Percentiles rank a stretch among this genome's conserved stretches.
Conservation (phyloP, 805 yeast genomes). For the Starmerella lactis-condensi region DNA sequence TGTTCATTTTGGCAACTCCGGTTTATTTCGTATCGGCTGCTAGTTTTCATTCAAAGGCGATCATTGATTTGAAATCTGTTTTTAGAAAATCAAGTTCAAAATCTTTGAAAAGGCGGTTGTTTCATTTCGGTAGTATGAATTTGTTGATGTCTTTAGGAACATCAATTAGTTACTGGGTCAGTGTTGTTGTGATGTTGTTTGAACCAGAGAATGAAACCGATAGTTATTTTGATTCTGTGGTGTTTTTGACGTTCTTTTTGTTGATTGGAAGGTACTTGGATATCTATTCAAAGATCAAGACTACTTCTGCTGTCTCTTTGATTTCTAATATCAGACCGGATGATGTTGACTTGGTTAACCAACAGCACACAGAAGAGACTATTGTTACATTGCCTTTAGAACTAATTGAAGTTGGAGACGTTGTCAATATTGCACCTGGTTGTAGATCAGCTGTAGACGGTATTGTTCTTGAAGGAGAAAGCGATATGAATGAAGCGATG, state of each 20-base stretch:
- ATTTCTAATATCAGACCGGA: constrained; percentile 35
- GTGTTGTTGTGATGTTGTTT: constrained; percentile 36
- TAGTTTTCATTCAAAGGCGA: constrained; percentile 49
- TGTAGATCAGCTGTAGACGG: constrained; percentile 55
- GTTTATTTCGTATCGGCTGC: constrained; percentile 60
- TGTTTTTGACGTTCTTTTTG: constrained; percentile 52
- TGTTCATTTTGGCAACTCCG: constrained; percentile 49
- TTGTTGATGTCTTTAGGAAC: constrained; percentile 57
- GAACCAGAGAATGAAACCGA: constrained; percentile 28
- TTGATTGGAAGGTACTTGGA: constrained; percentile 55
- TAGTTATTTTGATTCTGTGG: constrained; percentile 63
- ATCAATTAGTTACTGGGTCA: constrained; percentile 49
- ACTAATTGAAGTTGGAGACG: constrained; percentile 72
- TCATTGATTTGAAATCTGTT: constrained; percentile 37
- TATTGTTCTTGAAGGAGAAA: constrained; percentile 40
- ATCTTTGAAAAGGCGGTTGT: constrained; percentile 33
- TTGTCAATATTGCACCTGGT: constrained; percentile 30
- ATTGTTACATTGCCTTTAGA: constrained; percentile 17
- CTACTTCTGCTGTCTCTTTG: constrained; percentile 44
- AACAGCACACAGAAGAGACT: constrained; percentile 7
- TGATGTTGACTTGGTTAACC: constrained; percentile 21
- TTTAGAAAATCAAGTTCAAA: constrained; percentile 26
- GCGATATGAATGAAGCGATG: constrained; percentile 78
- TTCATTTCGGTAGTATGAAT: constrained; percentile 65
- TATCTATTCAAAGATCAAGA: constrained; percentile 44